A percentile compares a stretch with the other conserved stretches of the same genome.
Conservation (phyloP, 2,329 filamentous ascomycete genomes). For the Tolypocladium endophyticum region DNA sequence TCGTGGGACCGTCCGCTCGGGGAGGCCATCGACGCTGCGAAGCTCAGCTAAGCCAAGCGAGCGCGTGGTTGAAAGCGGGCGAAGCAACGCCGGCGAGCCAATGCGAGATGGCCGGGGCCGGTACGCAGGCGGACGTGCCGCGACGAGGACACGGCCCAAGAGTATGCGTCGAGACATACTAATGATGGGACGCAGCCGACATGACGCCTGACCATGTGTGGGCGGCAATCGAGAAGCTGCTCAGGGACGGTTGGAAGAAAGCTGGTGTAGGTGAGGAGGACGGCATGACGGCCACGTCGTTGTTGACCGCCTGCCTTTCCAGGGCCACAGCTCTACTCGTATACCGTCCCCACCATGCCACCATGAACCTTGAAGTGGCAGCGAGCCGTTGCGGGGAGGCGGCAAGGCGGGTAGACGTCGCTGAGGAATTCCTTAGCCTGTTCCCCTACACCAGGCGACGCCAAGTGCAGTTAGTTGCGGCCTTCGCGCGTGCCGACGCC, state of each 20-base stretch:
- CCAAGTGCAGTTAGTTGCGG: neutral
- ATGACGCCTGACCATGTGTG: neutral
- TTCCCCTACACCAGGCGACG: no score
- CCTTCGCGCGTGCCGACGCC: neutral
- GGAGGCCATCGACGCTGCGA: slow-evolving; percentile 21
- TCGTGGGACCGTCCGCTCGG: slow-evolving; percentile 21
- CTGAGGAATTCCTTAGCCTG: no score
- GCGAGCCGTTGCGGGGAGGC: neutral
- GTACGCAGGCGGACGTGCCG: neutral
- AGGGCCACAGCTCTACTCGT: neutral
- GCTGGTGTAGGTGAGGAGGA: neutral
- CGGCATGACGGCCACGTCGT: neutral
- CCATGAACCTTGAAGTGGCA: no score
- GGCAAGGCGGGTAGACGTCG: neutral
- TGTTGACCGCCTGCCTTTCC: neutral
- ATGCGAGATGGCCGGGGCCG: neutral
- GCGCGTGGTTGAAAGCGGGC: slow-evolving; percentile 39
- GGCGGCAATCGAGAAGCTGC: neutral
- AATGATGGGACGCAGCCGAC: neutral
- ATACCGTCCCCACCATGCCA: neutral
- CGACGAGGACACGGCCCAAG: neutral
- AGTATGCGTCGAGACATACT: neutral
- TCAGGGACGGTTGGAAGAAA: neutral
- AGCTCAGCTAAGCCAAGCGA: slow-evolving; percentile 21
- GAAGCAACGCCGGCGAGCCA: slow-evolving; percentile 6